Evolutionary conservation across 805 yeast genomes (phyloP).

Genomic region (Starmerella riodocensis): DNA sequence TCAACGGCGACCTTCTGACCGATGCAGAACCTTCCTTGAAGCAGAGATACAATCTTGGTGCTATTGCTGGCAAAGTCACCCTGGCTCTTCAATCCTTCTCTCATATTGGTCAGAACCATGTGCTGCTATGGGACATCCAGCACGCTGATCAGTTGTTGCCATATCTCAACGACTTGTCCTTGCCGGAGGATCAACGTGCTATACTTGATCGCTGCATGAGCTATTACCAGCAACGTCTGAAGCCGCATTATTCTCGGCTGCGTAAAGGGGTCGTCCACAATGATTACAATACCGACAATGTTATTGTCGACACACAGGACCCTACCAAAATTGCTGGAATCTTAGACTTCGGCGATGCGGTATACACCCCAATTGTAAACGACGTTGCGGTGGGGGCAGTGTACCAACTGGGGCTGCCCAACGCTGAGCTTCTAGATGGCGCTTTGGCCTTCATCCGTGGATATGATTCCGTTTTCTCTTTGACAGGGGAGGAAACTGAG

Average conservation of each 20-base stretch:
- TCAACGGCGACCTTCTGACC: conserved; percentile 6
- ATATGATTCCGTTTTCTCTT: conserved; percentile 6
- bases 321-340: conserved; percentile 5
- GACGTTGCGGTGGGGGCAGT: conserved; percentile 13
- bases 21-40: not conserved
- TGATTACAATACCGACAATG: conserved; percentile 11
- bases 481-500: conserved; percentile 4
- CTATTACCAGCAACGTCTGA: conserved; percentile 5
- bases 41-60: conserved; percentile 7
- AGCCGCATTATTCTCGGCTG: conserved; percentile 8
- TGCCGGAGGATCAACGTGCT: not conserved
- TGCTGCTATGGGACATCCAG: conserved; percentile 13
- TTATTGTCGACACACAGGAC: conserved; percentile 4
- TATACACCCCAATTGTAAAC: conserved; percentile 9
- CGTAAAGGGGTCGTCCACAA: conserved; percentile 15
- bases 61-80: conserved; percentile 7
- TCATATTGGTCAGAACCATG: conserved; percentile 10
- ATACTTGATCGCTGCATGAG: not conserved
- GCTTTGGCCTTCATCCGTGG: conserved; percentile 11
- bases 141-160: conserved; percentile 7
- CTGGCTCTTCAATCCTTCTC: conserved; percentile 4
- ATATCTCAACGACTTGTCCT: conserved; percentile 1
- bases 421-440: conserved; percentile 5
- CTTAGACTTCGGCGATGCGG: conserved; percentile 14
- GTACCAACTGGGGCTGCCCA: conserved; percentile 10